Conservation (phyloP, 2,329 filamentous ascomycete species). For the Diaporthe ilicicola region DNA sequence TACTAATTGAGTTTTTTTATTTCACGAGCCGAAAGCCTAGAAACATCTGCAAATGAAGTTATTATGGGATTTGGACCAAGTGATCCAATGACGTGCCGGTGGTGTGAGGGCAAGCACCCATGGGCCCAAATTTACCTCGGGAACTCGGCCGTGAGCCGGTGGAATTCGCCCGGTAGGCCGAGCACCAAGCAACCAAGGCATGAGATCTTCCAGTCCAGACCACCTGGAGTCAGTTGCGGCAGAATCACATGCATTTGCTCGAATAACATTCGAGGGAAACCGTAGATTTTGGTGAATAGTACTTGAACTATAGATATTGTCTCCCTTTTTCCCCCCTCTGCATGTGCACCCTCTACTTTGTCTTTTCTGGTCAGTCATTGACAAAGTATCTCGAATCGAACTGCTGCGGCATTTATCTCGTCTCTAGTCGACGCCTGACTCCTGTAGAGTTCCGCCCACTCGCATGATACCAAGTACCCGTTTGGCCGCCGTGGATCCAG, state of each 20-base stretch:
- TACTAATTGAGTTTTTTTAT: background rate
- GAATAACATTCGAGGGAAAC: no score
- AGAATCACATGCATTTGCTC: conserved; percentile 24
- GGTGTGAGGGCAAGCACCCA: background rate
- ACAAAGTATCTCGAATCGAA: no score
- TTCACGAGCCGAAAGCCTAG: background rate
- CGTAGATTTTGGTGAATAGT: no score
- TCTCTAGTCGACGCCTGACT: conserved; percentile 7
- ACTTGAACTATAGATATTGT: background rate
- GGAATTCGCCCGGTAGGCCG: background rate
- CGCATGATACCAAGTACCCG: conserved; percentile 13
- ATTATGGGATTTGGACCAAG: no score
- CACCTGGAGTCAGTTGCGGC: background rate
- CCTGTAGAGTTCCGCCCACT: conserved; percentile 2
- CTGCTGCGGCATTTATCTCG: conserved; percentile 13
- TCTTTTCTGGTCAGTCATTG: background rate
- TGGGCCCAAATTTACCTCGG: conserved; percentile 22
- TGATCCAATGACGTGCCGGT: conserved; percentile 28
- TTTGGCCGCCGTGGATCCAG: conserved; percentile 10
- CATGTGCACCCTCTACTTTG: background rate
- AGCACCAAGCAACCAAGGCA: background rate
- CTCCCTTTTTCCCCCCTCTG: background rate
- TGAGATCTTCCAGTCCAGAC: background rate
- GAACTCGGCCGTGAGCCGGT: conserved; percentile 9
- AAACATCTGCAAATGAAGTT: background rate